phyloP scores from a whole-genome alignment of 805 yeast species.

The Saturnispora quitensis region DNA sequence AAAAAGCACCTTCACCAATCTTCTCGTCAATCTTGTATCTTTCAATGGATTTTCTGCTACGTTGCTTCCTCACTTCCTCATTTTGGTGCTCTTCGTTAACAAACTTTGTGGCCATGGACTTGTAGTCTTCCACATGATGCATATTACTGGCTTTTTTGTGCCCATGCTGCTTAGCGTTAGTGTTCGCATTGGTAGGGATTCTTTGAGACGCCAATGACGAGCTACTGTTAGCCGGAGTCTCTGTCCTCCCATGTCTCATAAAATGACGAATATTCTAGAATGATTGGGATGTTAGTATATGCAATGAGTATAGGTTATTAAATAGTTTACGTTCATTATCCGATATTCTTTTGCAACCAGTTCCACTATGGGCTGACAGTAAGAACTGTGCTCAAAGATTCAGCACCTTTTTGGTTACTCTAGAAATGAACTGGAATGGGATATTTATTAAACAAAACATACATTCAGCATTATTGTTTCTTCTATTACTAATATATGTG shows the following conservation, averaged over 20 bases:
- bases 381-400: no score
- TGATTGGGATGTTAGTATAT: background rate
- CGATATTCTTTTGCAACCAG: no score
- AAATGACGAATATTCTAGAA: conserved; percentile 33
- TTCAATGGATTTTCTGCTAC: conserved; percentile 21
- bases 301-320: background rate
- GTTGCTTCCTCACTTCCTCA: conserved; percentile 15
- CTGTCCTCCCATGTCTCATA: conserved; percentile 36
- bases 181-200: background rate
- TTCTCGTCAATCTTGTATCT: conserved; percentile 37
- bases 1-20: conserved; percentile 56
- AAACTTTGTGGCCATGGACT: conserved; percentile 25
- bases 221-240: background rate
- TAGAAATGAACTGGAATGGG: background rate
- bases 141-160: background rate
- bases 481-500: background rate
- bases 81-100: conserved; percentile 26
- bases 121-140: conserved; percentile 20
- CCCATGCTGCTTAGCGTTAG: conserved; percentile 1
- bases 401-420: background rate
- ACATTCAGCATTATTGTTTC: background rate
- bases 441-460: background rate
- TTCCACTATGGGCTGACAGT: no score
- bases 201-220: background rate
- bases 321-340: background rate